A percentile compares a stretch with the other conserved stretches of the same genome.
Conservation (phyloP, 495 filamentous ascomycete species). For the Penicillium fimorum region DNA sequence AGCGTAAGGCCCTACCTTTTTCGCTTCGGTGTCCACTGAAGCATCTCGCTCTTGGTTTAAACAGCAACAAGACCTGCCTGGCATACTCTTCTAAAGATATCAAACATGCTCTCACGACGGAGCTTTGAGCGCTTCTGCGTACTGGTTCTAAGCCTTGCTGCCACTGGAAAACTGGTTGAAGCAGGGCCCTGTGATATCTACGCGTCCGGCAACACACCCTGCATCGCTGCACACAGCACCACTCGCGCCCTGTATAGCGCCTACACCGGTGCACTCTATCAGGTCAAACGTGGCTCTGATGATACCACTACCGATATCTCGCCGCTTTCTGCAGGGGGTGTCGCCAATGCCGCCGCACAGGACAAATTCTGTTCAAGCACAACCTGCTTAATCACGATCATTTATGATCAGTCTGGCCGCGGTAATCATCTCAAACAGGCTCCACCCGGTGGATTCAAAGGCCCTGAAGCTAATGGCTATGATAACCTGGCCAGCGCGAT, state of each 20-base stretch:
- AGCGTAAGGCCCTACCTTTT: not conserved
- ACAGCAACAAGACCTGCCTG: not conserved
- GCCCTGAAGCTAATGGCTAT: conserved; percentile 52
- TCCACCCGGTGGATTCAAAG: conserved; percentile 51
- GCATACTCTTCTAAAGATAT: conserved; percentile 3
- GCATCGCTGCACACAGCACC: conserved; percentile 58
- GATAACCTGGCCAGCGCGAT: conserved; percentile 55
- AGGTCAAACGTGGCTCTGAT: conserved; percentile 54
- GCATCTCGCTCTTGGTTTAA: not conserved
- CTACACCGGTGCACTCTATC: conserved; percentile 53
- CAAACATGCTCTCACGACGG: conserved; percentile 38
- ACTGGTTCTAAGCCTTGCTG: conserved; percentile 41
- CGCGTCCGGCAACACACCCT: conserved; percentile 50
- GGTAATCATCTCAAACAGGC: conserved; percentile 59
- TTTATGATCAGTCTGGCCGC: conserved; percentile 60
- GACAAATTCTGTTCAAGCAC: conserved; percentile 56
- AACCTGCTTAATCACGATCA: conserved; percentile 57
- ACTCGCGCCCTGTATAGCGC: conserved; percentile 56
- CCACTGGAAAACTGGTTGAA: conserved; percentile 39
- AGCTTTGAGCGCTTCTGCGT: conserved; percentile 32
- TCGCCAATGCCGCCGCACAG: conserved; percentile 56
- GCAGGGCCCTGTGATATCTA: conserved; percentile 59
- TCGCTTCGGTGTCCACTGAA: not conserved
- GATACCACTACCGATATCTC: conserved; percentile 43
- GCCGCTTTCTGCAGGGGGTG: conserved; percentile 51